Evolutionary conservation across 805 yeast genomes (phyloP), one percentile per base, ranked within the genome.

Genomic region (Candida tallmaniae): DNA sequence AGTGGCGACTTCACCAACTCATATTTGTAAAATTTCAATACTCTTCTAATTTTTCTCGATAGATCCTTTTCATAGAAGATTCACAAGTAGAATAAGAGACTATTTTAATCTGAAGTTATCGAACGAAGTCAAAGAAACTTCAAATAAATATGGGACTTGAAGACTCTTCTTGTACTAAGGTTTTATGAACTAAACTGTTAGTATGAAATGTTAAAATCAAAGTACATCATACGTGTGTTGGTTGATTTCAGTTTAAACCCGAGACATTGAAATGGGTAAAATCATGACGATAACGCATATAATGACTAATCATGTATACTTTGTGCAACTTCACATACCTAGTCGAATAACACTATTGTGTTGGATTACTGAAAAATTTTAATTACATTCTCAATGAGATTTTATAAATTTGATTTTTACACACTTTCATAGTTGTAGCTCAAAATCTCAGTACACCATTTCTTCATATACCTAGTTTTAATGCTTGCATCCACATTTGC

Each of bases 231-330:
- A n/a, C 46, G 52, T 58, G 69, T 65, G 72, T 65, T 65, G 48
- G 69, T 46, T 65, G 64, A 65, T 65, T 65, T 65, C 72, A 61
- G 32, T 38, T 51, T 51, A 36, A 40, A 46, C 52, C 64, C 32
- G 50, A 54, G 61, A 55, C 65, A 56, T 53, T 57, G 58, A 35
- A 46, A 53, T 47, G 60, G 54, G 43, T 46, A 36, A 44, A 48
- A 56, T 65, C 72, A 65, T 64, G 72, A 65, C 70, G 70, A 65
- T 65, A 65, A 65, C 72, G 72, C 72, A 65, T 58, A 46, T 49
- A 43, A n/a, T n/a, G 26, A 45, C 45, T 54, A 54, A 53, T 53
- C 60, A 53, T 54, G 10, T 39, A 40, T 39, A 42, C 46, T 37
- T 19, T 10, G n/a, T 32, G 6, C 16, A 23, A 14, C 15, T n/a